Evolutionary conservation across 2,329 filamentous ascomycete species (phyloP), one percentile per base, ranked within the genome.

Genomic region (Colletotrichum orbiculare): DNA sequence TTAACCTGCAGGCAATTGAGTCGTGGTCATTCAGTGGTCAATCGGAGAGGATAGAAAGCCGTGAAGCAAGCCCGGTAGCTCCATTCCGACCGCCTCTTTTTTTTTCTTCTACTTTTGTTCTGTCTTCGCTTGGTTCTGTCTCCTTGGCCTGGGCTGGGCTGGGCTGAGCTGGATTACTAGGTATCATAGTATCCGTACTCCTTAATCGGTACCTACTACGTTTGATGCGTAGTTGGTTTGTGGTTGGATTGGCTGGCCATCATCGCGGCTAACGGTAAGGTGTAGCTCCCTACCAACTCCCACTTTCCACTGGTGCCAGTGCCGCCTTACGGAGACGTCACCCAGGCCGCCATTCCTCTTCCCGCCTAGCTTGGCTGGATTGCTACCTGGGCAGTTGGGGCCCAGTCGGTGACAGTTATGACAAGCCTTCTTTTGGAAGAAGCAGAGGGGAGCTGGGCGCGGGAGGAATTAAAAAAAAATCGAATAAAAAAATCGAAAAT

Each of bases 41-140:
- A 65, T 65, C 57, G 50, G 49, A 54, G 54, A 48, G 38, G 41
- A 46, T 17, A 1, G 25, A 5, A 25, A 25, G n/a, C 17, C n/a
- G 45, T 47, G 8, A 25, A 9, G n/a, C 6, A 6, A 17, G 43
- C 6, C 45, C 8, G 52, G 57, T 61, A 49, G 57, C 46, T 65
- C 46, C 45, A 66, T 55, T 67, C 69, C 66, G 34, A 71, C 56
- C 50, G 69, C 68, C 34, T 55, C 54, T 15, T 68, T 70, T 54
- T 54, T 41, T 49, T 15, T 15, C 59, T n/a, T 35, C 59, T 37
- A 61, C 55, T 33, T 56, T 47, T 64, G 48, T 46, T 9, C n/a
- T 17, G 8, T 46, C 15, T 5, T 17, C 17, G 38, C n/a, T 17
- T 25, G 7, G 15, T 11, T 10, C n/a, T 54, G 15, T 34, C 2